phyloP scores from a whole-genome alignment of 106 monocot species.

The Xerophyta viscosa region DNA sequence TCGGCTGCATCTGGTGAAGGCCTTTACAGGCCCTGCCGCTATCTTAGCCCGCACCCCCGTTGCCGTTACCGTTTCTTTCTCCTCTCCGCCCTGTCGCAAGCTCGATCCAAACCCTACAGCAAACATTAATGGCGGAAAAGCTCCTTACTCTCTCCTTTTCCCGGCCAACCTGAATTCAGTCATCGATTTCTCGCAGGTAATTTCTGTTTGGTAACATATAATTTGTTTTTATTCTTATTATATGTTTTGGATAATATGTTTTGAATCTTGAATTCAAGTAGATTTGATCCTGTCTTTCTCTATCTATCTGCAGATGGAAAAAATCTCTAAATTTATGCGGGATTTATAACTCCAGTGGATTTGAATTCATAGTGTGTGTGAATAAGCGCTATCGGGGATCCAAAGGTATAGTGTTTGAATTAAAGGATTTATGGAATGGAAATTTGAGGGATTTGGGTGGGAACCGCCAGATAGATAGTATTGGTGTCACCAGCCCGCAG shows the following conservation, averaged over 20 bases:
- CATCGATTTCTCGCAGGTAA: too few relatives aligned
- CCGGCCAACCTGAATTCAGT: too few relatives aligned
- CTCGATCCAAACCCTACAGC: not conserved
- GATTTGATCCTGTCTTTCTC: too few relatives aligned
- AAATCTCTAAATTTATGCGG: not conserved
- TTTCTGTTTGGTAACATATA: too few relatives aligned
- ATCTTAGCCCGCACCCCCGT: not conserved
- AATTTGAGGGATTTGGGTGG: conserved; percentile 9
- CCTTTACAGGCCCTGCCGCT: not conserved
- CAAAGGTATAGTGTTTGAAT: not conserved
- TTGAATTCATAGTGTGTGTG: not conserved
- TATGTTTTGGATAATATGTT: too few relatives aligned
- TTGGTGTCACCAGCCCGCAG: not conserved
- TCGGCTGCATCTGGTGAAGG: conserved; percentile 4
- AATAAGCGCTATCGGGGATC: not conserved
- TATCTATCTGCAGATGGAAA: too few relatives aligned
- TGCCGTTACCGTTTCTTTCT: not conserved
- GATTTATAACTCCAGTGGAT: not conserved
- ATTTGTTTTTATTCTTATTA: too few relatives aligned
- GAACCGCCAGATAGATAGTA: conserved; percentile 8
- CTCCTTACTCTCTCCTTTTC: not conserved
- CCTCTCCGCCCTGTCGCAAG: not conserved
- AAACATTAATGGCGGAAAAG: not conserved
- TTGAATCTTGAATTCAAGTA: too few relatives aligned
- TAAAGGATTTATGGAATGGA: conserved; percentile 11